Conservation (phyloP, 2,329 filamentous ascomycete species). For the Westerdykella aurantiaca region DNA sequence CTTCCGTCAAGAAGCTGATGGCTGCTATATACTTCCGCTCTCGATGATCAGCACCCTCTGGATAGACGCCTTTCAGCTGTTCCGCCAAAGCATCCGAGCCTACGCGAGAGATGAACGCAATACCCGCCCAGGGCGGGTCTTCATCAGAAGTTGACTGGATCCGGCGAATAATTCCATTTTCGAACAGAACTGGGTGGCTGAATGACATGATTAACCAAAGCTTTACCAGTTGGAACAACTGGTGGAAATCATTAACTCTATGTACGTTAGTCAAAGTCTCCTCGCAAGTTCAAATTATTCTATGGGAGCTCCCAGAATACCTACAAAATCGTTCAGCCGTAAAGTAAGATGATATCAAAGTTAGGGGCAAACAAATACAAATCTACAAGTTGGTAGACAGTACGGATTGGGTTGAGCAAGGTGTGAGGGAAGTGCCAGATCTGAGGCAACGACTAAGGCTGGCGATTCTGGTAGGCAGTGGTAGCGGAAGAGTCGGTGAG, state of each 20-base stretch:
- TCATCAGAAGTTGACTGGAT: slow-evolving; percentile 15
- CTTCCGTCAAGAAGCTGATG: slow-evolving; percentile 20
- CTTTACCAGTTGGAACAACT: not conserved
- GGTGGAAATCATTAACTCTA: no score
- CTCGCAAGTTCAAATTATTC: not conserved
- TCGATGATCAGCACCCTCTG: slow-evolving; percentile 14
- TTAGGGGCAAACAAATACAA: no score
- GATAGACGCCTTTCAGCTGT: slow-evolving; percentile 15
- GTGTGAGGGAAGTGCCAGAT: no score
- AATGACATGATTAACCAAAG: not conserved
- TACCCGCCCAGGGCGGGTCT: slow-evolving; percentile 21
- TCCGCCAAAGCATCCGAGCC: slow-evolving; percentile 23
- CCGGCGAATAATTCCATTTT: slow-evolving; percentile 11
- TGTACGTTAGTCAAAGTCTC: no score
- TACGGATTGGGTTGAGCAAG: no score
- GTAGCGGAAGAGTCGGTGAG: no score
- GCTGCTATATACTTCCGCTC: slow-evolving; percentile 25
- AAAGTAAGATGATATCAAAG: not conserved
- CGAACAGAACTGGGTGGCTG: not conserved
- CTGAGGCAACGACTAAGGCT: no score
- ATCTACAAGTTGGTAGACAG: no score
- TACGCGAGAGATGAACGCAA: slow-evolving; percentile 17
- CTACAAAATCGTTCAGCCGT: not conserved
- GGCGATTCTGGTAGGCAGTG: no score
- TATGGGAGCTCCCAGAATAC: not conserved